phyloP scores from a whole-genome alignment of 768 basidiomycete genomes.

The Russula earlei region DNA sequence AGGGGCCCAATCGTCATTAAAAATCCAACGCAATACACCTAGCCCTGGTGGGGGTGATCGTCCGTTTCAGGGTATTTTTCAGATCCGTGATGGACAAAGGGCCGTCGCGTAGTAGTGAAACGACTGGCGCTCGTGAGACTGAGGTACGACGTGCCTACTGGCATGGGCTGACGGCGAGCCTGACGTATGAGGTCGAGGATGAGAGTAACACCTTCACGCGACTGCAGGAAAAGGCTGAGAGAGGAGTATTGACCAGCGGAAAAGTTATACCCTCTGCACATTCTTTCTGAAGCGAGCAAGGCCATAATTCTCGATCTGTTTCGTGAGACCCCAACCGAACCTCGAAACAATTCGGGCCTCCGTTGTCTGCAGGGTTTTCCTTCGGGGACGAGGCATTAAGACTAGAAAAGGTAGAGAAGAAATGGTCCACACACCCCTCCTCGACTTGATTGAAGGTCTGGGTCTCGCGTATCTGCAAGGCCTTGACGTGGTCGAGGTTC shows the following conservation, averaged over 20 bases:
- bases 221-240: slow-evolving; percentile 35
- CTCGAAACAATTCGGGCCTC: slow-evolving; percentile 82
- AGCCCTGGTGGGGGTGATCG: background rate
- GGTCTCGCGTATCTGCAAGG: slow-evolving; percentile 86
- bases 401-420: background rate
- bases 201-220: slow-evolving; percentile 79
- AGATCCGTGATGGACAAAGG: background rate
- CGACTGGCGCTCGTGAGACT: slow-evolving; percentile 13
- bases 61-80: background rate
- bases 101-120: background rate
- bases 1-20: background rate
- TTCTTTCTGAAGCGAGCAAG: slow-evolving; percentile 79
- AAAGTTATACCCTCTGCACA: slow-evolving; percentile 59
- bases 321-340: slow-evolving; percentile 86
- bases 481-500: slow-evolving; percentile 90
- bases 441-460: slow-evolving; percentile 58
- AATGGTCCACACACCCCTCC: slow-evolving; percentile 44
- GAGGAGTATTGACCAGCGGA: slow-evolving; percentile 3
- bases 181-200: slow-evolving; percentile 73
- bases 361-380: slow-evolving; percentile 76
- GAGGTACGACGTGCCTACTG: slow-evolving; percentile 26
- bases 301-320: slow-evolving; percentile 79
- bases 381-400: slow-evolving; percentile 24
- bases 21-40: background rate
- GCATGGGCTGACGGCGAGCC: slow-evolving; percentile 53